A percentile compares a stretch with the other conserved stretches of the same genome.
These are phyloP conservation scores for Podila horticola DNA, from an alignment of 192 early-diverging fungal species.

Conservation along the genomic window DNA sequence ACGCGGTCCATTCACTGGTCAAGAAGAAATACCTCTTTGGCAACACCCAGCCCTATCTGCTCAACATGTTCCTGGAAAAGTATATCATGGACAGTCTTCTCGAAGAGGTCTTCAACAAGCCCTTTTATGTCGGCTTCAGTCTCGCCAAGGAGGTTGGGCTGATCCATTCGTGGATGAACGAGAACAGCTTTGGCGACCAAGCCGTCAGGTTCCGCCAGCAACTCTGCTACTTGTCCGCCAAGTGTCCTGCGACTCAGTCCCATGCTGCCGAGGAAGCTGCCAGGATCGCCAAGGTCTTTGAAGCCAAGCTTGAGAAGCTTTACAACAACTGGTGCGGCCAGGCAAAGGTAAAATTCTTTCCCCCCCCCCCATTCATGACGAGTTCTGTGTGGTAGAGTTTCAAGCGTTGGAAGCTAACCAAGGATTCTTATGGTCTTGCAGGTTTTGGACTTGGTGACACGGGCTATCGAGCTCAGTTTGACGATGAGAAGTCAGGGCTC, in stretches of 20 bases:
- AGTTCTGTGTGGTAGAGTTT: too few relatives aligned
- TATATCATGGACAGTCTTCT: slow-evolving; percentile 62
- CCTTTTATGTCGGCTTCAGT: slow-evolving; percentile 50
- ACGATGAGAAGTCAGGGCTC: slow-evolving; percentile 56
- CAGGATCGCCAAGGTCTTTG: slow-evolving; percentile 34
- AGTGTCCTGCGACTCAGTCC: slow-evolving; percentile 26
- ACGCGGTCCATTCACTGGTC: slow-evolving; percentile 36
- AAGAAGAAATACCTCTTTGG: slow-evolving; percentile 48
- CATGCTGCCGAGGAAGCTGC: slow-evolving; percentile 33
- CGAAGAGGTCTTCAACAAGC: slow-evolving; percentile 53
- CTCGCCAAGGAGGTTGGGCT: slow-evolving; percentile 31
- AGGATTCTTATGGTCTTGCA: slow-evolving; percentile 6
- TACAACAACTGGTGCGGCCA: slow-evolving; percentile 51
- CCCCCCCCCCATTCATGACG: too few relatives aligned
- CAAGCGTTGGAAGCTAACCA: too few relatives aligned
- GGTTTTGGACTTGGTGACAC: slow-evolving; percentile 50
- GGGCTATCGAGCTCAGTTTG: slow-evolving; percentile 51
- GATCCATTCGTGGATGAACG: slow-evolving; percentile 50
- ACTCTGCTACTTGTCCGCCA: slow-evolving; percentile 48
- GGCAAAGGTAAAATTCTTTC: slow-evolving; percentile 32
- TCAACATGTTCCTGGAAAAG: slow-evolving; percentile 62
- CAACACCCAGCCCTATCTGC: slow-evolving; percentile 47
- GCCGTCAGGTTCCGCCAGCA: slow-evolving; percentile 55
- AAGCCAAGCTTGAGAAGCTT: slow-evolving; percentile 28
- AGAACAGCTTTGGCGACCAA: slow-evolving; percentile 49